phyloP scores from a whole-genome alignment of 768 basidiomycete genomes.

The Lentinula boryana region DNA sequence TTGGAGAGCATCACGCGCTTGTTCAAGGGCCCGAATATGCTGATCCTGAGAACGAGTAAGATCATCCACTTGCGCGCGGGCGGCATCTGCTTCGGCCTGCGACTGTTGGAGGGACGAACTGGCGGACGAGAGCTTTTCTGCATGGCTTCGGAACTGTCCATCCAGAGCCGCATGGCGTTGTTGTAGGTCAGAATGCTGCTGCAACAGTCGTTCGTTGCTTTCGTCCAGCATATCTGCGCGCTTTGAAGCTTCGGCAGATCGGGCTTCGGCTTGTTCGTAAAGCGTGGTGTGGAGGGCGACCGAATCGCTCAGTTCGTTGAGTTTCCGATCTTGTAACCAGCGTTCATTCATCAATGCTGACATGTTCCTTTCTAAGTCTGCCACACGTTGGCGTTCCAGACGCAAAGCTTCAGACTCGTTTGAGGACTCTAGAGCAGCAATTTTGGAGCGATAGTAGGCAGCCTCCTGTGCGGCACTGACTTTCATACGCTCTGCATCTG shows the following conservation, averaged over 20 bases:
- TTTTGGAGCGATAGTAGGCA: conserved; percentile 91
- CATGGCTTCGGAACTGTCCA: conserved; percentile 64
- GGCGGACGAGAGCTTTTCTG: conserved; percentile 67
- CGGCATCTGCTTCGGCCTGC: conserved; percentile 67
- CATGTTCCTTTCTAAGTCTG: conserved; percentile 70
- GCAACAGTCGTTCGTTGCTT: conserved; percentile 54
- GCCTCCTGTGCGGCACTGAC: conserved; percentile 85
- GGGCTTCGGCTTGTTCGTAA: conserved; percentile 73
- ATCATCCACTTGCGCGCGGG: conserved; percentile 67
- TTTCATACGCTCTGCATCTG: conserved; percentile 74
- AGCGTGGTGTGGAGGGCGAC: conserved; percentile 74
- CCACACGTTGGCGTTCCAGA: conserved; percentile 72
- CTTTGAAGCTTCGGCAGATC: conserved; percentile 65
- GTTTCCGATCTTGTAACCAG: conserved; percentile 59
- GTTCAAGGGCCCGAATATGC: conserved; percentile 83
- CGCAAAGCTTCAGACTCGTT: conserved; percentile 59
- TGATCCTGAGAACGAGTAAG: conserved; percentile 68
- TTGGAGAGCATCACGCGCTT: conserved; percentile 71
- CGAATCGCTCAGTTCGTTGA: conserved; percentile 67
- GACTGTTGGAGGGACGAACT: conserved; percentile 71
- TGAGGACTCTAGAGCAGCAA: conserved; percentile 76
- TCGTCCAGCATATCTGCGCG: conserved; percentile 74
- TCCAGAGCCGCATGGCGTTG: conserved; percentile 57
- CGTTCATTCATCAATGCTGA: conserved; percentile 57
- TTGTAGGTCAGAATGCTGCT: conserved; percentile 68